Base-by-base conservation (phyloP, 768 basidiomycete genomes). In the Agrocybe praecox region DNA sequence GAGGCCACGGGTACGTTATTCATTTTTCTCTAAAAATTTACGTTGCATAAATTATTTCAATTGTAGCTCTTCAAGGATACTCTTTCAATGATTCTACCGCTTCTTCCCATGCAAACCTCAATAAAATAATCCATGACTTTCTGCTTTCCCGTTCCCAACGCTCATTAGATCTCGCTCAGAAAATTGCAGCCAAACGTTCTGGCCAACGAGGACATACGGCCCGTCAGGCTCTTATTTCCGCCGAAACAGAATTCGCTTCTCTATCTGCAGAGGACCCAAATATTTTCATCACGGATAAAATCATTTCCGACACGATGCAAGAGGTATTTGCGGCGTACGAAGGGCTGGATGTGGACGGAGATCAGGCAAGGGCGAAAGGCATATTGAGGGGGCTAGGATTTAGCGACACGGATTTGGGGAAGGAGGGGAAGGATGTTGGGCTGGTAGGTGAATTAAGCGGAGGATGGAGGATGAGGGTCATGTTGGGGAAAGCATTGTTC, bases 351-450 rank as follows among this genome's bases (percentile, higher is more conserved):
- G 69, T 78, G 0, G 73, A 74, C 11, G 74, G 69, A 2, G 75
- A 78, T 24, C 80, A 80, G 57, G 70, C 71, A n/a, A 69, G 76
- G 3, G 87, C 87, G 1, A 74, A 77, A 33, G 63, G 65, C 0
- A 82, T 90, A 51, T 74, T 89, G 11, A 62, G 69, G 19, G 87
- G 88, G 1, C 72, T 90, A 2, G 87, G 88, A 0, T 89, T 89
- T 68, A 69, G 69, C 0, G 67, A 74, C 33, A 67, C 71, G 9
- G 70, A 76, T 23, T 44, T 69, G 36, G 43, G 42, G 23, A 65
- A 64, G 32, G 69, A 66, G 17, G 67, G 68, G 11, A 73, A 75
- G 53, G 76, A 76, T 5, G 79, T 80, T 52, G 36, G 36, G n/a
- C 12, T 40, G 12, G 36, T 40, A 5, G 66, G 69, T 1, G 71